Evolutionary conservation across 2,329 filamentous ascomycete species (phyloP), one percentile per base, ranked within the genome.

Genomic region (Fusarium setosum): DNA sequence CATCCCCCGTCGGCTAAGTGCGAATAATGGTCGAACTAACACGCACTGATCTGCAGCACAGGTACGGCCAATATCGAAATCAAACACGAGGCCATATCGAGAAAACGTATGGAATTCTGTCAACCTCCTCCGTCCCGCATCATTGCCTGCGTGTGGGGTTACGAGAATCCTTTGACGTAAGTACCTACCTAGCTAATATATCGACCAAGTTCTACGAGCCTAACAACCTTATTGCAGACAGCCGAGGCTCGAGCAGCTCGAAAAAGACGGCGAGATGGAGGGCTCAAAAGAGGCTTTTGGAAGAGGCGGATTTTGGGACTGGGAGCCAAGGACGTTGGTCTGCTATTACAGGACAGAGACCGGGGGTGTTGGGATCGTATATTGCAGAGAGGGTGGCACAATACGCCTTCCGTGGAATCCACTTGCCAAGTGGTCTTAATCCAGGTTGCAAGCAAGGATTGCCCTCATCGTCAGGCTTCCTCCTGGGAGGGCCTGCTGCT

Each of bases 331-430:
- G 31, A 57, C 48, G 4, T 17, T 61, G 29, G 53, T 57, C 11
- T 61, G 58, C 29, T 61, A 58, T 37, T 58, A 61, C 23, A 42
- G 58, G n/a, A 53, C 48, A 8, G 58, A 61, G 21, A 45, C 54
- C 7, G 58, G 47, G 34, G 41, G 21, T 32, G 35, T 61, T 44
- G 48, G 26, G 4, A 53, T 49, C 5, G 41, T 18, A 4, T 53
- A 37, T 49, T 61, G 58, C 6, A 57, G 58, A 52, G 48, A 61
- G 4, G 58, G 58, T 11, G 58, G 58, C 12, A 61, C 58, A 9
- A 31, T 61, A n/a, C 58, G 58, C 7, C 58, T 61, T 17, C 58
- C 58, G 15, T 61, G 53, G 54, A 61, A 61, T 12, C 58, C 58
- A 8, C 41, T 61, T 15, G 58, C 58, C 2, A 61, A 61, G 48